Evolutionary conservation across 331 rosid species (phyloP), one percentile per base, ranked within the genome.

Genomic region (Rhamnella rubrinervis): DNA sequence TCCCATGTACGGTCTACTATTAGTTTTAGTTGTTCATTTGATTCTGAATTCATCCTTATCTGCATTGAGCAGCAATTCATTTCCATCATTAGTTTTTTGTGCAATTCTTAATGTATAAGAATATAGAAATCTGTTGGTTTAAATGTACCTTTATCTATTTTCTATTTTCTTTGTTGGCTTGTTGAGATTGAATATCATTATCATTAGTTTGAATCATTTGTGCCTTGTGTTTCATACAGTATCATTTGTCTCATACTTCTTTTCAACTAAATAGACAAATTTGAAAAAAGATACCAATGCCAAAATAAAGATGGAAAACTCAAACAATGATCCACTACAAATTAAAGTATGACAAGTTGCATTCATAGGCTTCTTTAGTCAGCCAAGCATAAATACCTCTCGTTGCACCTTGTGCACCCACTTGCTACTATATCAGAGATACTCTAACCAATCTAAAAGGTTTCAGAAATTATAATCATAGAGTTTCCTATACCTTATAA

Each of bases 1-100:
- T n/a, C n/a, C n/a, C n/a, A n/a, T n/a, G n/a, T n/a, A n/a, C 65
- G 50, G 55, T 63, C 38, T 67, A 39, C 23, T 28, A 38, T 38
- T 26, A 47, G n/a, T 52, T 51, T 71, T 75, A 66, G 19, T 72
- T 74, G 21, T 72, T 79, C 37, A 74, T 28, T 57, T 51, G 40
- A 60, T 75, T 71, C 2, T 55, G 37, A 19, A 6, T 4, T 59
- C 38, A 50, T 23, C 67, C 35, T 46, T 66, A 46, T 39, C 23
- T 11, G 6, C 57, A 11, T 65, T 59, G 44, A 10, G 14, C 17
- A 39, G 13, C 39, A 31, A 11, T 20, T 40, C 20, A 61, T 51
- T 72, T 74, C 13, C 11, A 2, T 73, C 17, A 17, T 26, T 20
- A 21, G 67, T 41, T 11, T 62, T n/a, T 60, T 64, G 61, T 44